Conservation (phyloP, 257 asterid genomes). For the Ligustrum vulgare region DNA sequence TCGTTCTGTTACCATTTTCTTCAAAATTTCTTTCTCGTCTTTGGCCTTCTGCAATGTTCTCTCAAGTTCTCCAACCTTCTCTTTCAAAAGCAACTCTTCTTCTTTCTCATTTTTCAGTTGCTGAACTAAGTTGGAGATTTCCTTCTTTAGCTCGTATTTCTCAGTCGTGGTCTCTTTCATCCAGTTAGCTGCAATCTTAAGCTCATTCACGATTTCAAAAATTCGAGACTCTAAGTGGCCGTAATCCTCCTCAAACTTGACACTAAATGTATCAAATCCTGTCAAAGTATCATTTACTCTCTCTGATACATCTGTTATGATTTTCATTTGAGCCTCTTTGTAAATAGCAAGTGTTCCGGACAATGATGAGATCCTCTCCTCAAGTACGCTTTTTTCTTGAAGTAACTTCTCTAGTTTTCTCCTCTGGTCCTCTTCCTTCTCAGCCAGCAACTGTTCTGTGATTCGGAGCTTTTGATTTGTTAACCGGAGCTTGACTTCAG, state of each 20-base stretch:
- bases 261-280: slow-evolving; percentile 60
- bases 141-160: slow-evolving; percentile 46
- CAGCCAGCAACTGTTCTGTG: slow-evolving; percentile 71
- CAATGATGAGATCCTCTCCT: slow-evolving; percentile 43
- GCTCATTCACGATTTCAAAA: slow-evolving; percentile 63
- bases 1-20: slow-evolving; percentile 26
- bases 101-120: slow-evolving; percentile 46
- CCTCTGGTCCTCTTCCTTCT: slow-evolving; percentile 60
- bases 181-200: slow-evolving; percentile 49
- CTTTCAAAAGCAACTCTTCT: slow-evolving; percentile 30
- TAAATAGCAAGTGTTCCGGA: slow-evolving; percentile 43
- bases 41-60: slow-evolving; percentile 33
- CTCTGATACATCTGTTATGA: slow-evolving; percentile 41
- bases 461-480: slow-evolving; percentile 78
- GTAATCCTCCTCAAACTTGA: slow-evolving; percentile 89
- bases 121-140: slow-evolving; percentile 37
- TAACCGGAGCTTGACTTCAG: slow-evolving; percentile 86
- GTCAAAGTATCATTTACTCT: slow-evolving; percentile 45
- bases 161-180: slow-evolving; percentile 48
- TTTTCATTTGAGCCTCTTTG: slow-evolving; percentile 51
- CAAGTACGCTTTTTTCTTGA: slow-evolving; percentile 50
- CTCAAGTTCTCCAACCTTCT: slow-evolving; percentile 43
- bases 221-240: slow-evolving; percentile 89
- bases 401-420: slow-evolving; percentile 66
- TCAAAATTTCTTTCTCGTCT: slow-evolving; percentile 46